Conservation (phyloP, 306 rosid species). For the Dicorynia guianensis region DNA sequence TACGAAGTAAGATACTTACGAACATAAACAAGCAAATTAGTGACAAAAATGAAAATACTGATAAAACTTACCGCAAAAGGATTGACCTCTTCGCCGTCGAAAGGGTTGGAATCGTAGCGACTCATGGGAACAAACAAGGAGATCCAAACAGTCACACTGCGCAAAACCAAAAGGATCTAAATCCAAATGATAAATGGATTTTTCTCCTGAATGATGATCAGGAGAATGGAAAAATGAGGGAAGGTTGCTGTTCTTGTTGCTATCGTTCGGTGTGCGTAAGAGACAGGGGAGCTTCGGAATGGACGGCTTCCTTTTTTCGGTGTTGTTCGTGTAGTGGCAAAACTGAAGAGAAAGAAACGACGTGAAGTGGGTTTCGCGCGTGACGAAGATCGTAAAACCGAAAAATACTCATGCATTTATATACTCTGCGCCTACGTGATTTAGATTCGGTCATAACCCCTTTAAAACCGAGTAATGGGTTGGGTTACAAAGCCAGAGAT, state of each 20-base stretch:
- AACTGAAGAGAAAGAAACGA: slow-evolving; percentile 14
- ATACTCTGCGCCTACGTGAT: not conserved
- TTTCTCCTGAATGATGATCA: not conserved
- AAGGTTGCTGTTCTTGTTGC: not conserved
- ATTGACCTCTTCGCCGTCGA: slow-evolving; percentile 74
- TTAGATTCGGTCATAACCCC: no score
- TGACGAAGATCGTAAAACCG: not conserved
- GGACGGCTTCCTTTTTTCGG: slow-evolving; percentile 32
- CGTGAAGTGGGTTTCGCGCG: not conserved
- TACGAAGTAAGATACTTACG: not conserved
- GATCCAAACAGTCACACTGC: slow-evolving; percentile 35
- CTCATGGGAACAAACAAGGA: slow-evolving; percentile 52
- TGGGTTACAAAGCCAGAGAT: no score
- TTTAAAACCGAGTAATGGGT: no score
- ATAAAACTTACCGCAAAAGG: slow-evolving; percentile 71
- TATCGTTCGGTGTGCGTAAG: not conserved
- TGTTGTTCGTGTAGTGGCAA: slow-evolving; percentile 12
- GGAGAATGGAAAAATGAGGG: slow-evolving; percentile 1
- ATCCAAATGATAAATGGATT: not conserved
- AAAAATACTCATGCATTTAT: slow-evolving; percentile 20
- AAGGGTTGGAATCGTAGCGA: slow-evolving; percentile 70
- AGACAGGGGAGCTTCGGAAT: not conserved
- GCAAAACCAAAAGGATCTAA: slow-evolving; percentile 16
- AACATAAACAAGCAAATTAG: not conserved
- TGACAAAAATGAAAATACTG: not conserved